Evolutionary conservation across 345 rosid species (phyloP), one percentile per base, ranked within the genome.

Genomic region (Schrenkiella parvula): DNA sequence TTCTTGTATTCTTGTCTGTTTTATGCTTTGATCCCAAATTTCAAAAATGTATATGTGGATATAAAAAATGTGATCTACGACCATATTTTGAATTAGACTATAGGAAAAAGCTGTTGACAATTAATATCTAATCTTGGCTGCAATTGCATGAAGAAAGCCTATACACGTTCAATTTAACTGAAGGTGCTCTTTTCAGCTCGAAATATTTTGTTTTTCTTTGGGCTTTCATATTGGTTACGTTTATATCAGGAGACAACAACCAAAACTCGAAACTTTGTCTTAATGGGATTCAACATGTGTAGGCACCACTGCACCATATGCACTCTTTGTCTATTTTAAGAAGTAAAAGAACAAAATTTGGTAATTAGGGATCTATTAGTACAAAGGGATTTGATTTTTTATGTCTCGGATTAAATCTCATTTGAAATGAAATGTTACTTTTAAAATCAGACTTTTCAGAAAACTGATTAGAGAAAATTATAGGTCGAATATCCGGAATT

Each of bases 1-100:
- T 25, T 68, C 79, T 68, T 68, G 68, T 39, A 67, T 42, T 31
- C 55, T 41, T 74, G 79, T 75, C 75, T 69, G 64, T 28, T 43
- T 62, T 26, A 60, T 61, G 28, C 50, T 52, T 65, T 37, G 5
- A 53, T 26, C 54, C 43, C 47, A 17, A 48, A 19, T 9, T 66
- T 66, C 8, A 0, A 44, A 15, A 18, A 64, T 26, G 15, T 54
- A 43, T 35, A n/a, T 3, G 43, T 25, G 29, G 12, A 35, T 42
- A 32, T 11, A 41, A 48, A 48, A 50, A 50, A 46, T 50, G 13
- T 59, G 15, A 25, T 31, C 4, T 14, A 35, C 38, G 19, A 58
- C 9, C 50, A 35, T 70, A 59, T 47, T 22, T 10, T 17, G 21
- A 15, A 32, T 17, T 31, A 56, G 4, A 39, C 18, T 38, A 37